Evolutionary conservation across 1,284 basidiomycete species (phyloP), one percentile per base, ranked within the genome.

Genomic region (Cutaneotrichosporon sp.): DNA sequence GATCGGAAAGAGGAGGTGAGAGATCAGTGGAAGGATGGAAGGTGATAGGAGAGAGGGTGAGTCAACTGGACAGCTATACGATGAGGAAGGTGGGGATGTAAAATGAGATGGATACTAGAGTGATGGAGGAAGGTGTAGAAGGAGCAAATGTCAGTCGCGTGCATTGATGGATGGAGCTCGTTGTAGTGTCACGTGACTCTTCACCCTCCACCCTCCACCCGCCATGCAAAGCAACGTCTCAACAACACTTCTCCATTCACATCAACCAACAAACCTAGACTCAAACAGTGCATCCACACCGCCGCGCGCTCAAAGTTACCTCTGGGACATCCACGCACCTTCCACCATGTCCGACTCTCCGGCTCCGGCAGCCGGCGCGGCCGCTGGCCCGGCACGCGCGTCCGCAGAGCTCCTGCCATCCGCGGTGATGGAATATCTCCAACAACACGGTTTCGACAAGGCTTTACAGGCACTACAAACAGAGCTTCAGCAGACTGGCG

Each of bases 361-460:
- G 13, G 66, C 65, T 9, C 70, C 70, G 8, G 68, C 64, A 8
- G 74, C 70, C 10, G 63, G 74, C 11, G 65, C 70, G 5, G 70
- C 70, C 65, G 62, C 65, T 18, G n/a, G 5, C 13, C 56, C 57
- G 31, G 59, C 73, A 18, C 62, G 69, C 31, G 65, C 74, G 11
- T 73, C 75, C 58, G 61, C 72, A 11, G 68, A 69, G 40, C 69
- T 76, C 26, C 70, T 77, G 18, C 74, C 74, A 2, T 86, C 86
- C 63, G 82, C 89, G 14, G 86, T 97, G 50, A 82, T 92, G 66
- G 90, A 94, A 63, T 97, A 96, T 78, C 84, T 97, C 56, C 88
- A 88, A 61, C 83, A 88, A 31, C 86, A 92, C 58, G 94, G 95
- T 5, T 89, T 92, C 79, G 84, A 85, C 71, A 83, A 85, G 51